Base-by-base conservation (phyloP, 345 rosid species). In the Hypericum androsaemum region DNA sequence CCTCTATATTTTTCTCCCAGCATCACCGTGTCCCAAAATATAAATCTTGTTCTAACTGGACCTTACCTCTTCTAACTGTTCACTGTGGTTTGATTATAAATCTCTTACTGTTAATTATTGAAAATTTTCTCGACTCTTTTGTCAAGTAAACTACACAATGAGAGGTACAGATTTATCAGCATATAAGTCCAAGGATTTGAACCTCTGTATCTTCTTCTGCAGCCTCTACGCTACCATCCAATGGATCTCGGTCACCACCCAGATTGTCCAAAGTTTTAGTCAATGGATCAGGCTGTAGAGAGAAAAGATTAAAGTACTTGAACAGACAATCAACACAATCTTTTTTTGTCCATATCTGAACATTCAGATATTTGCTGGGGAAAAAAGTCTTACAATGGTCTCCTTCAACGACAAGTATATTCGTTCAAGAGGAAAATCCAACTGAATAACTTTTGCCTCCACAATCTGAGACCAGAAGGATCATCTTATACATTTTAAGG, bases 371-470 rank as follows among this genome's bases (percentile, higher is more conserved):
- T 35, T 8, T 50, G 37, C 13, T 6, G 50, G 14, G 42, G 28
- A 47, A 22, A 40, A 53, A 41, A 53, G 9, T 56, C 43, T 69
- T 78, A 92, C 96, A 67, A 66, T 72, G 15, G 81, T 85, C 71
- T 85, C 96, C 72, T 81, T 88, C 58, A 92, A 52, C 10, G 98
- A 92, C 59, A 92, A 74, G 75, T 78, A 88, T 63, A 92, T 81
- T 47, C 96, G 96, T 44, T 81, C 84, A 54, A 81, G 86, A 37
- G 81, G 56, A 63, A 84, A 81, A 76, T 92, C 94, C 62, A 92
- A 71, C 65, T 81, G 94, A 59, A 84, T 88, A 58, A 92, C 96
- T 77, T 87, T 92, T 15, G 96, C 98, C 67, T 92, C 95, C 69
- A 83, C 80, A 43, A 75, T 78, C 98, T 84, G 73, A 66, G 52